Evolutionary conservation across 208 protist species (phyloP).

Genomic region (Balamuthia mandrillaris): DNA sequence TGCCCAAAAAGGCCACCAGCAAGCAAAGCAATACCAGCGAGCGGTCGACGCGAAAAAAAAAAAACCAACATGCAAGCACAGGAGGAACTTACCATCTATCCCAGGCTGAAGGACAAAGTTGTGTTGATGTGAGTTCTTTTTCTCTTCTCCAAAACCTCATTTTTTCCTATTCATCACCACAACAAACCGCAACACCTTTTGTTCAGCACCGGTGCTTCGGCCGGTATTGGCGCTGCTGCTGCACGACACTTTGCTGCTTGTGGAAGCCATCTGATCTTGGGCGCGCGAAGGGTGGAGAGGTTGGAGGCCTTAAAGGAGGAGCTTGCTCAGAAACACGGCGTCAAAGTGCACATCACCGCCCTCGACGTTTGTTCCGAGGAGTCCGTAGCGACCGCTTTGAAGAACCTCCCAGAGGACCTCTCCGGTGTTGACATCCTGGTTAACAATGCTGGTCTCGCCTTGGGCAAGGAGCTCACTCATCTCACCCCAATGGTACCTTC

Average conservation of each 20-base stretch:
- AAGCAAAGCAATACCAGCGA: no score
- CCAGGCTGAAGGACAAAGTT: not conserved
- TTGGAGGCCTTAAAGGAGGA: not conserved
- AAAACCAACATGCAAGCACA: not conserved
- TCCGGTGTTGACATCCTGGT: constrained; percentile 1
- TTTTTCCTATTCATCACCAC: not conserved
- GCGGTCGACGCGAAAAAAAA: no score
- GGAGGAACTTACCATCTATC: not conserved
- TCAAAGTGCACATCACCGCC: not conserved
- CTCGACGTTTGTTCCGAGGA: not conserved
- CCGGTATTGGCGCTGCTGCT: not conserved
- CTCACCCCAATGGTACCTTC: no score
- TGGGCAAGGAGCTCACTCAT: not conserved
- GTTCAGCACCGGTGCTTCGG: not conserved
- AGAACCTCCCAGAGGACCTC: not conserved
- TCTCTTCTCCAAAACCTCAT: not conserved
- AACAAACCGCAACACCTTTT: no score
- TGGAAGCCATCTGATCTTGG: not conserved
- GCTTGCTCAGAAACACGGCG: not conserved
- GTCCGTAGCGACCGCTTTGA: not conserved
- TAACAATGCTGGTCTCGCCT: constrained; percentile 16
- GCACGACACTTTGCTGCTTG: not conserved
- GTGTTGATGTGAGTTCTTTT: not conserved
- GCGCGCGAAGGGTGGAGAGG: not conserved
- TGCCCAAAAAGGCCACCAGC: no score